Evolutionary conservation across 768 basidiomycete genomes (phyloP).

Genomic region (Multifurca ochricompacta): DNA sequence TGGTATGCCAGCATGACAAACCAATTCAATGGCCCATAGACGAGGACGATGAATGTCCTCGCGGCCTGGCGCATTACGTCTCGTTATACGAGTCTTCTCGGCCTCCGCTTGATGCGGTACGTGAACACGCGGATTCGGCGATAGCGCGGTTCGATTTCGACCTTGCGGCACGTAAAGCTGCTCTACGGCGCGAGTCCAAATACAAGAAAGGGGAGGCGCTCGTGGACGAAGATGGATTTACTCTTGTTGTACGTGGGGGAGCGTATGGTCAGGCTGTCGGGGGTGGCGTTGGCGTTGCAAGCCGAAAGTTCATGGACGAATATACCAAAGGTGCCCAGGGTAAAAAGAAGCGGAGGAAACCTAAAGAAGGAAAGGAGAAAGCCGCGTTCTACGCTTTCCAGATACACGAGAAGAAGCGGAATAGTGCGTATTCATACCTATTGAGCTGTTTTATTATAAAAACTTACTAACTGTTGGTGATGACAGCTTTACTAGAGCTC

Average conservation of each 20-base stretch:
- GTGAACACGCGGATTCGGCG: slow-evolving; percentile 70
- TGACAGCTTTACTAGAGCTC: slow-evolving; percentile 46
- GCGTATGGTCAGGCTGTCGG: slow-evolving; percentile 84
- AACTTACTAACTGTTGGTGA: not conserved
- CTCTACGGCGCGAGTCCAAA: slow-evolving; percentile 40
- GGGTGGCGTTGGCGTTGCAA: slow-evolving; percentile 62
- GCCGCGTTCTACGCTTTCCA: slow-evolving; percentile 84
- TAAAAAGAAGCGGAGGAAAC: slow-evolving; percentile 44
- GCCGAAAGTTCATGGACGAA: slow-evolving; percentile 44
- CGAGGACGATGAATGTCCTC: slow-evolving; percentile 45
- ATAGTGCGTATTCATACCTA: slow-evolving; percentile 40
- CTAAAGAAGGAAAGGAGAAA: slow-evolving; percentile 57
- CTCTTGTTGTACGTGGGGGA: slow-evolving; percentile 87
- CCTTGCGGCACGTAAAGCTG: slow-evolving; percentile 42
- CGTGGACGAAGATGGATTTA: slow-evolving; percentile 93
- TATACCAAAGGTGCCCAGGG: slow-evolving; percentile 15
- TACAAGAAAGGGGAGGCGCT: slow-evolving; percentile 81
- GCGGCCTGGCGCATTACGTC: slow-evolving; percentile 66
- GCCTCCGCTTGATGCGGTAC: slow-evolving; percentile 66
- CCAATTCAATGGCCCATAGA: slow-evolving; percentile 52
- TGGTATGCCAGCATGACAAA: slow-evolving; percentile 34
- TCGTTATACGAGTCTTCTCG: slow-evolving; percentile 57
- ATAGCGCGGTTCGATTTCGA: slow-evolving; percentile 75
- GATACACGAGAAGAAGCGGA: slow-evolving; percentile 79
- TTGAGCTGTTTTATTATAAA: slow-evolving; percentile 7